phyloP scores from a whole-genome alignment of 345 rosid species.

The Erodium maritimum region DNA sequence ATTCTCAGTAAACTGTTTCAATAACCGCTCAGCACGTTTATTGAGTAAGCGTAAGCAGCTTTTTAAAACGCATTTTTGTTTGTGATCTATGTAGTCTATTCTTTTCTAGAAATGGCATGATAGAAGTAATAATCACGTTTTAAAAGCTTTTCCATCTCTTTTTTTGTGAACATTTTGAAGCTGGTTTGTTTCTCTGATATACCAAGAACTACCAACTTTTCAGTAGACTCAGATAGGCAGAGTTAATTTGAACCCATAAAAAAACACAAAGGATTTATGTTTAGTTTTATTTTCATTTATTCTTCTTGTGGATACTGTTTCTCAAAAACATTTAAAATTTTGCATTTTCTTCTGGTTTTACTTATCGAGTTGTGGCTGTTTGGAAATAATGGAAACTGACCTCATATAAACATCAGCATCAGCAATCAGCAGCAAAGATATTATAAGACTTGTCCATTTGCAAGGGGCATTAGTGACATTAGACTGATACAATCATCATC shows the following conservation, averaged over 20 bases:
- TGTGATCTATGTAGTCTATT: too few species aligned
- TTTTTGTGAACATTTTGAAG: neutral
- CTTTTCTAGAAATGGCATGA: neutral
- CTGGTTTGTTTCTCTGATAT: neutral
- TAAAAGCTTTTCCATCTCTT: neutral
- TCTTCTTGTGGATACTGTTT: neutral
- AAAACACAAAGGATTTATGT: neutral
- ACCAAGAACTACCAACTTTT: neutral
- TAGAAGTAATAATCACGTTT: neutral
- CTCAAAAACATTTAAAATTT: neutral
- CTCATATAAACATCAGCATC: neutral
- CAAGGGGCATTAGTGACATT: too few species aligned
- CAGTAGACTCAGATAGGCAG: too few species aligned
- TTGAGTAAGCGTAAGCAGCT: too few species aligned
- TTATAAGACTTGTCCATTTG: neutral
- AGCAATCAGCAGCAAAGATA: neutral
- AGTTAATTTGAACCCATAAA: too few species aligned
- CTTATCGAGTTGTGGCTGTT: neutral
- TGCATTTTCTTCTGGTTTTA: neutral
- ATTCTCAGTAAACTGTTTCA: conserved; percentile 34
- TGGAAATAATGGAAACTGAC: neutral
- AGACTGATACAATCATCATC: neutral
- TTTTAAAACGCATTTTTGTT: too few species aligned
- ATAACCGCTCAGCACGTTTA: conserved; percentile 4
- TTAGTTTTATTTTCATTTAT: neutral